These are phyloP conservation scores for Sphenostylis stenocarpa DNA, from an alignment of 306 rosid species.

Conservation along the genomic window DNA sequence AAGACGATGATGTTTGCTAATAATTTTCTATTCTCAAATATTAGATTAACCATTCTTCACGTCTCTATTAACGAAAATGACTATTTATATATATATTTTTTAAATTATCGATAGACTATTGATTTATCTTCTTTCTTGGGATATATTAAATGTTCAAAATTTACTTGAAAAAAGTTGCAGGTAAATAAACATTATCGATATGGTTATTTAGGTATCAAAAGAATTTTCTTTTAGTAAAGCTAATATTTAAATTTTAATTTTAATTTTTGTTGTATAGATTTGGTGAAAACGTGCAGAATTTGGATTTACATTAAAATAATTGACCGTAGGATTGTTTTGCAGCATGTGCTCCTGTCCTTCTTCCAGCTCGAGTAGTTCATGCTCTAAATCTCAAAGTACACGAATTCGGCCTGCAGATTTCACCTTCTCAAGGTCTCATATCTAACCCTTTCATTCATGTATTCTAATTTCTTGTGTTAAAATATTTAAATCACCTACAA, in stretches of 20 bases:
- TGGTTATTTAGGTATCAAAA: background rate
- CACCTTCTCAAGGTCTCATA: conserved; percentile 54
- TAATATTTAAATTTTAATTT: too few relatives aligned
- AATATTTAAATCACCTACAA: background rate
- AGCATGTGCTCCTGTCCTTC: conserved; percentile 73
- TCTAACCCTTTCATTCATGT: background rate
- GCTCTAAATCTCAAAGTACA: conserved; percentile 78
- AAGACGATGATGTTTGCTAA: too few relatives aligned
- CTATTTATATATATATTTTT: too few relatives aligned
- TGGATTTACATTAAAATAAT: background rate
- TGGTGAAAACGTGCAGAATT: background rate
- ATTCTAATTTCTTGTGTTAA: background rate
- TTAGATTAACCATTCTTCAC: too few relatives aligned
- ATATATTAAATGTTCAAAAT: too few relatives aligned
- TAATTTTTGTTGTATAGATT: too few relatives aligned
- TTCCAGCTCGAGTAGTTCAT: conserved; percentile 66
- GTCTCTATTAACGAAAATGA: too few relatives aligned
- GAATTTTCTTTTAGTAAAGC: too few relatives aligned
- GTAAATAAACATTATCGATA: too few relatives aligned
- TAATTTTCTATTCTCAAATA: too few relatives aligned
- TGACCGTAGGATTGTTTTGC: background rate
- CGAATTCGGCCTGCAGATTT: conserved; percentile 55
- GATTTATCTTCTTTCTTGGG: background rate
- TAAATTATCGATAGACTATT: too few relatives aligned
- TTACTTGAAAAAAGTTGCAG: background rate